Evolutionary conservation across 2,329 filamentous ascomycete genomes (phyloP).

Genomic region (Ampelomyces quisqualis): DNA sequence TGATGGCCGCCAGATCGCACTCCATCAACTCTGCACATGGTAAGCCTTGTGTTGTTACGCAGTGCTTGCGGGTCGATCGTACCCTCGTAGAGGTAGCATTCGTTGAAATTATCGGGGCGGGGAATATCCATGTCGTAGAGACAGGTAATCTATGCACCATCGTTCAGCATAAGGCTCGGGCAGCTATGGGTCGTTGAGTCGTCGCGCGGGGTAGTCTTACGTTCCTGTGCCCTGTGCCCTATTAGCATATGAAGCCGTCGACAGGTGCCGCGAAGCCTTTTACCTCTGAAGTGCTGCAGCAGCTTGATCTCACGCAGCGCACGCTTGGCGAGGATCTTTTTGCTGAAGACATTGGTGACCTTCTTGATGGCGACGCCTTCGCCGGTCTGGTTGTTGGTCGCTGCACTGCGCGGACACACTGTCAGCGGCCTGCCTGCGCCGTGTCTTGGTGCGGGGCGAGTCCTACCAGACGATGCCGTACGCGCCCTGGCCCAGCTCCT

Average conservation of each 20-base stretch:
- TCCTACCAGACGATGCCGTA: constrained; percentile 97
- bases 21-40: constrained; percentile 84
- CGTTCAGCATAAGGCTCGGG: constrained; percentile 41
- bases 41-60: constrained; percentile 21
- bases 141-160: constrained; percentile 77
- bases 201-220: constrained; percentile 29
- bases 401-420: constrained; percentile 65
- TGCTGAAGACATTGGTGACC: constrained; percentile 99
- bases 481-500: constrained; percentile 96
- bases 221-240: constrained; percentile 49
- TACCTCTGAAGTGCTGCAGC: constrained; percentile 85
- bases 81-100: constrained; percentile 99
- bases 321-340: constrained; percentile 98
- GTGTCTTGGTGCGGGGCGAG: constrained; percentile 2
- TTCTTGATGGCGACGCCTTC: constrained; percentile 99
- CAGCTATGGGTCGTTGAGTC: not conserved
- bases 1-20: constrained; percentile 96
- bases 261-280: constrained; percentile 1
- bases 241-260: constrained; percentile 23
- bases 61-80: constrained; percentile 4
- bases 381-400: constrained; percentile 83
- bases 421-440: constrained; percentile 17
- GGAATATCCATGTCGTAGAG: constrained; percentile 99
- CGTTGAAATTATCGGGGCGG: constrained; percentile 95
- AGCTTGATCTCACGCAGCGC: constrained; percentile 98